These are phyloP conservation scores for Globisporangium canariense DNA, from an alignment of 352 stramenopile species.

Conservation along the genomic window DNA sequence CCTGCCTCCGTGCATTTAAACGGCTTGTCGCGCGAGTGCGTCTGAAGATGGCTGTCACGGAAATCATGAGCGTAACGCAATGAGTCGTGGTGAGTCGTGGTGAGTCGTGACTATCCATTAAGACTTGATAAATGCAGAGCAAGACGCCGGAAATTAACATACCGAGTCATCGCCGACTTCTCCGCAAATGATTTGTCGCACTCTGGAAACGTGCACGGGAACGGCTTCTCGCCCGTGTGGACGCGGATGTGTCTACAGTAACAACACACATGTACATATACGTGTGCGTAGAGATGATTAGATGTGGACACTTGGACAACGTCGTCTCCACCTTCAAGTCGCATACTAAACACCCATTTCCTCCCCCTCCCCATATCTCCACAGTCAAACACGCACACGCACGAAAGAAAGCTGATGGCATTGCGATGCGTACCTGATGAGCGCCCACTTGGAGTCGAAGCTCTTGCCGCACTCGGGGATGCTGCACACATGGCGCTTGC, in stretches of 20 bases:
- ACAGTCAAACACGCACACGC: not conserved
- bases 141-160: slow-evolving; percentile 9
- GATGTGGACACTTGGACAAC: no score
- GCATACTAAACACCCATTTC: slow-evolving; percentile 3
- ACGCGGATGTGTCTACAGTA: slow-evolving; percentile 77
- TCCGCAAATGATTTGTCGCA: slow-evolving; percentile 89
- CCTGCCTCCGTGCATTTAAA: slow-evolving; percentile 85
- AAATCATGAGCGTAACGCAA: not conserved
- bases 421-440: slow-evolving; percentile 45
- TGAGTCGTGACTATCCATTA: not conserved
- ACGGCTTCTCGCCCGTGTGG: slow-evolving; percentile 87
- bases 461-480: slow-evolving; percentile 70
- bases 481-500: slow-evolving; percentile 73
- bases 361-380: not conserved
- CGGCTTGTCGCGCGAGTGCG: slow-evolving; percentile 80
- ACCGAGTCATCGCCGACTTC: slow-evolving; percentile 86
- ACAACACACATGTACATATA: not conserved
- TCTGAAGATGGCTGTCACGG: slow-evolving; percentile 69
- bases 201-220: slow-evolving; percentile 73
- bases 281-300: not conserved
- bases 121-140: not conserved
- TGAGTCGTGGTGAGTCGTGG: not conserved
- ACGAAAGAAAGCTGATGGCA: not conserved
- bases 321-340: not conserved
- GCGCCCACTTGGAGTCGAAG: slow-evolving; percentile 84